These are phyloP conservation scores for Chionographis japonica DNA, from an alignment of 106 monocot species.

Conservation along the genomic window DNA sequence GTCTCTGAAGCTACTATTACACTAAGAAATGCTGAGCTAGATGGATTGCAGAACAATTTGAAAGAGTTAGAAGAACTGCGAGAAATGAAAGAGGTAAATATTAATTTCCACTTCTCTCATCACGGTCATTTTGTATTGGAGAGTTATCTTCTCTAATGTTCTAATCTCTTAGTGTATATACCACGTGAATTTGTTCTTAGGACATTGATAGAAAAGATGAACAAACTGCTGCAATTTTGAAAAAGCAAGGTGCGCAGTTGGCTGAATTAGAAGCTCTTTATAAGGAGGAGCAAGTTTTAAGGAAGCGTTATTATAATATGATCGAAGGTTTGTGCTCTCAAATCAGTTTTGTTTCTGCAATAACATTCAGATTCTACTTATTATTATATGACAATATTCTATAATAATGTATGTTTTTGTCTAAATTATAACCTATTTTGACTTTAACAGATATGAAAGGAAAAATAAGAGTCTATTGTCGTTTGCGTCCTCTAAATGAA, in stretches of 20 bases:
- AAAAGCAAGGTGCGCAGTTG: slow-evolving; percentile 85
- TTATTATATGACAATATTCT: neutral
- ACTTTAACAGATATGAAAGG: slow-evolving; percentile 92
- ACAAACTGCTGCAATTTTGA: slow-evolving; percentile 89
- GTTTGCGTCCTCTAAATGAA: slow-evolving; percentile 75
- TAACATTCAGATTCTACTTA: neutral
- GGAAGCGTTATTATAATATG: slow-evolving; percentile 93
- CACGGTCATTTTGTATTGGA: neutral
- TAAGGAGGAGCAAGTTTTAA: slow-evolving; percentile 85
- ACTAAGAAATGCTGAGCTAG: slow-evolving; percentile 53
- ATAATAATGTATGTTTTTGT: neutral
- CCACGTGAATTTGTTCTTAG: slow-evolving; percentile 25
- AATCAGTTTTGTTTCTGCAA: neutral
- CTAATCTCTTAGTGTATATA: neutral
- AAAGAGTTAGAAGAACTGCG: slow-evolving; percentile 89
- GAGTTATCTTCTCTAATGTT: neutral
- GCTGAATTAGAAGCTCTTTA: slow-evolving; percentile 78
- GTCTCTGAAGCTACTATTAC: slow-evolving; percentile 60
- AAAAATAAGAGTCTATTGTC: slow-evolving; percentile 91
- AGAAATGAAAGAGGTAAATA: slow-evolving; percentile 85
- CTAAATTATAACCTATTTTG: neutral
- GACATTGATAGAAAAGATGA: slow-evolving; percentile 95
- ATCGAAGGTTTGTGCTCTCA: slow-evolving; percentile 66
- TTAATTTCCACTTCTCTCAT: neutral
- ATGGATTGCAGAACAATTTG: slow-evolving; percentile 53